A percentile compares a stretch with the other conserved stretches of the same genome.
Evolutionary conservation across 2,329 filamentous ascomycete genomes (phyloP).

Genomic region (Talaromyces piceae): DNA sequence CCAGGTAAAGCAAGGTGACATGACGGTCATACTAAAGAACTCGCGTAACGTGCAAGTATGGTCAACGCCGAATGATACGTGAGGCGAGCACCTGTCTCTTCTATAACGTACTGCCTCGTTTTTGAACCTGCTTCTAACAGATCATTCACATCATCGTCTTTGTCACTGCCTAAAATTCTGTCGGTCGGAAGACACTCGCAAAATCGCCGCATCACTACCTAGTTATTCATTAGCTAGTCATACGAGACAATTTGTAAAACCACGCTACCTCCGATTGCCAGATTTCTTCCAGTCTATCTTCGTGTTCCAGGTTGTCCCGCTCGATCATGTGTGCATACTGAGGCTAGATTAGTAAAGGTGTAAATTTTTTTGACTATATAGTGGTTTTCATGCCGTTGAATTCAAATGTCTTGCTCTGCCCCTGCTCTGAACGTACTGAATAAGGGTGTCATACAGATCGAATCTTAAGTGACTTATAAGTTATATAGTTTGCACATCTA

Average conservation of each 20-base stretch:
- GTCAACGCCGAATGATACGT: slow-evolving; percentile 68
- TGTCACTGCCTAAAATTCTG: slow-evolving; percentile 57
- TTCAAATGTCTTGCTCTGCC: slow-evolving; percentile 71
- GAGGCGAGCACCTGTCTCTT: slow-evolving; percentile 65
- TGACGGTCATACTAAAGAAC: slow-evolving; percentile 48
- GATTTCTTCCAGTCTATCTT: slow-evolving; percentile 51
- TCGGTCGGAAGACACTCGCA: slow-evolving; percentile 69
- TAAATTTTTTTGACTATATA: too few species aligned
- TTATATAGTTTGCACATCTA: not conserved
- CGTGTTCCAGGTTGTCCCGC: slow-evolving; percentile 55
- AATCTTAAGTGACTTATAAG: slow-evolving; percentile 48
- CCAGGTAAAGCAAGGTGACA: not conserved
- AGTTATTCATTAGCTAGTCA: not conserved
- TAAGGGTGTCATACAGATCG: slow-evolving; percentile 80
- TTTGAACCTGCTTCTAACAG: slow-evolving; percentile 47
- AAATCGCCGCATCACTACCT: slow-evolving; percentile 61
- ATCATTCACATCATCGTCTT: slow-evolving; percentile 50
- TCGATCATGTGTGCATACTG: slow-evolving; percentile 79
- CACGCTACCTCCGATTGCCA: slow-evolving; percentile 38
- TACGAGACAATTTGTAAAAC: not conserved
- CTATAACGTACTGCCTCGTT: slow-evolving; percentile 52
- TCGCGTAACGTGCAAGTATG: slow-evolving; percentile 65
- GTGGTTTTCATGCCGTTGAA: slow-evolving; percentile 52
- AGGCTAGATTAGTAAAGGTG: not conserved
- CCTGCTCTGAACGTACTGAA: slow-evolving; percentile 89